Evolutionary conservation across 1,139 yeast genomes (phyloP).

Genomic region (Kodamaea sp.): DNA sequence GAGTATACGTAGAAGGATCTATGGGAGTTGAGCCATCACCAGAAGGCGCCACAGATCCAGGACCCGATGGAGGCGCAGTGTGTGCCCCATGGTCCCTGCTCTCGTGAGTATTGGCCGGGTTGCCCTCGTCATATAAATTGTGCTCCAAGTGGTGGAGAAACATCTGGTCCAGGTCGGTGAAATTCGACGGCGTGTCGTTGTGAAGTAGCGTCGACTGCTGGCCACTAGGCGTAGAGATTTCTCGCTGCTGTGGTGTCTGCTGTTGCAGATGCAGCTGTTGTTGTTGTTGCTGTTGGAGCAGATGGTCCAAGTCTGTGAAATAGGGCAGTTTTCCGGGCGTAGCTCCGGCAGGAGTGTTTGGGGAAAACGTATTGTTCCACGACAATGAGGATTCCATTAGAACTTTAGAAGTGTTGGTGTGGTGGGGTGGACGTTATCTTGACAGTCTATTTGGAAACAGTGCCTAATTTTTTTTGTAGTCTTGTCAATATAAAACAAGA

Average conservation of each 20-base stretch:
- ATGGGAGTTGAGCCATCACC: constrained; percentile 5
- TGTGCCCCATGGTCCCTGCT: constrained; percentile 7
- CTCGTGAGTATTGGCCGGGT: constrained; percentile 5
- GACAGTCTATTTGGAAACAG: too few species aligned
- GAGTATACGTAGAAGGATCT: constrained; percentile 11
- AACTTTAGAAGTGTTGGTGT: too few species aligned
- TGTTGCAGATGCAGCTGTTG: constrained; percentile 9
- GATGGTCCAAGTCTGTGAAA: constrained; percentile 12
- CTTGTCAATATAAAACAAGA: too few species aligned
- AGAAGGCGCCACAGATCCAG: constrained; percentile 5
- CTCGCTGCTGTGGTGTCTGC: constrained; percentile 5
- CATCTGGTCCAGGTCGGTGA: constrained; percentile 17
- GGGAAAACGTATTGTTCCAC: constrained; percentile 20
- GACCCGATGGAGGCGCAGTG: constrained; percentile 1
- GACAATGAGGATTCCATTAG: constrained; percentile 19
- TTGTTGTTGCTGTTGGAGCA: constrained; percentile 6
- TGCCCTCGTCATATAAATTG: constrained; percentile 13
- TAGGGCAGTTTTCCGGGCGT: constrained; percentile 20
- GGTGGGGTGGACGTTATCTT: too few species aligned
- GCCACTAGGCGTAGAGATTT: constrained; percentile 3
- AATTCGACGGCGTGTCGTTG: constrained; percentile 11
- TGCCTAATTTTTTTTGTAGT: too few species aligned
- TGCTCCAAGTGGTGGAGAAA: constrained; percentile 17
- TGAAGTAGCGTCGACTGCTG: constrained; percentile 4
- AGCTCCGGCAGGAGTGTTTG: constrained; percentile 15